Base-by-base conservation (phyloP, 192 early-diverging fungal species). In the Ambispora gerdemannii region DNA sequence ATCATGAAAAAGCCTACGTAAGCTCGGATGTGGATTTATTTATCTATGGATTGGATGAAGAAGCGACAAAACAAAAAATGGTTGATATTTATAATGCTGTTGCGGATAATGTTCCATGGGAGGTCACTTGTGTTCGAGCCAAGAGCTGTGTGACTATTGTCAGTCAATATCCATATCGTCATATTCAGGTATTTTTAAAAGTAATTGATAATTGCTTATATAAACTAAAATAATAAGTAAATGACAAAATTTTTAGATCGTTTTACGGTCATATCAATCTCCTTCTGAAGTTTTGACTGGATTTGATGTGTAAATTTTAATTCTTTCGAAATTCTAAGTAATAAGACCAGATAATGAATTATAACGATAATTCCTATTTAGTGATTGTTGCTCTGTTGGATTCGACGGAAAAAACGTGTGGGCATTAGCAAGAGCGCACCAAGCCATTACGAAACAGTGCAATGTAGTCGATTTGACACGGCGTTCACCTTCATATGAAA, bases 31-130 rank as follows among this genome's bases (percentile, higher is more conserved):
- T 80, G n/a, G 78, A 80, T 62, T 34, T 80, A 7, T 82, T 82
- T 31, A 82, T 80, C 28, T 80, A 72, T 28, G 78, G 78, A 28
- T 43, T 80, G 13, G 52, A 76, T 34, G 78, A 80, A 61, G 76
- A 80, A 17, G 72, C 15, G 10, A 79, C 78, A n/a, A 81, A 79
- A 58, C 2, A 31, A 52, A 80, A 80, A 59, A 80, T 80, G 78
- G 20, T 43, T 22, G 27, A 75, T 19, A 77, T 80, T 30, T 78
- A 67, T 50, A 38, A 78, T 8, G 22, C 13, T 36, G 25, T 49
- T 80, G 31, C n/a, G 24, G n/a, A 59, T 32, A 24, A 10, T 64
- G n/a, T 51, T 31, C 49, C 77, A 30, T 68, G 50, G 30, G 50
- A 68, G 24, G 52, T 56, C 3, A 24, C 27, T 3, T 68, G 66